phyloP scores from a whole-genome alignment of 228 moss, liverwort and hornwort genomes.

The Sphagnum magellanicum region DNA sequence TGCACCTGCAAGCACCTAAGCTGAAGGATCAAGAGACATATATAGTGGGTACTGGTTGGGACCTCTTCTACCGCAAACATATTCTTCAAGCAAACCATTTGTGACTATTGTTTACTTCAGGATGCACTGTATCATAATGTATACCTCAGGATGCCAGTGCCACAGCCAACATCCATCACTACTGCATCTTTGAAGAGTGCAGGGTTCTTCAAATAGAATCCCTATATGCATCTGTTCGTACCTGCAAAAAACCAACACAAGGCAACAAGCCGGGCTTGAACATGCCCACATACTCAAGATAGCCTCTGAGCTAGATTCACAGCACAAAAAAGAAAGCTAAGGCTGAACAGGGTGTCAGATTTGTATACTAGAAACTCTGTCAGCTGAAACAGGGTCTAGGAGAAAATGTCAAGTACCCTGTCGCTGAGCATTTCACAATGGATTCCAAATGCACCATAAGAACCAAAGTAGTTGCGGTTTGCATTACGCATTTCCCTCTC shows the following conservation, averaged over 20 bases:
- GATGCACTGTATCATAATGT: too few species aligned
- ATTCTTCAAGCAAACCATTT: too few species aligned
- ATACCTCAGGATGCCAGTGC: constrained; percentile 79
- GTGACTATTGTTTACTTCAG: too few species aligned
- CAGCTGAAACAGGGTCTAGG: background rate
- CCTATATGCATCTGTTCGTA: constrained; percentile 85
- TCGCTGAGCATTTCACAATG: constrained; percentile 87
- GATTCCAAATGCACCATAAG: constrained; percentile 78
- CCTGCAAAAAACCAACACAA: constrained; percentile 27
- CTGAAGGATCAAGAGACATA: too few species aligned
- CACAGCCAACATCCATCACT: constrained; percentile 81
- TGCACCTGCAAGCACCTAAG: too few species aligned
- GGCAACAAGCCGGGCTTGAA: too few species aligned
- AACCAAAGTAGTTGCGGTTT: constrained; percentile 79
- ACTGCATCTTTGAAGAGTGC: constrained; percentile 66
- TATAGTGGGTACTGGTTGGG: too few species aligned
- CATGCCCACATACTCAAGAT: too few species aligned
- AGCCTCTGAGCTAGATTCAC: too few species aligned
- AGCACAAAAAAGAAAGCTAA: background rate
- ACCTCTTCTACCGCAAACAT: too few species aligned
- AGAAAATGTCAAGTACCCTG: constrained; percentile 26
- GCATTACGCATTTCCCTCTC: constrained; percentile 66
- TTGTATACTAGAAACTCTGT: background rate
- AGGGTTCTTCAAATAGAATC: constrained; percentile 74
- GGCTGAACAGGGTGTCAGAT: background rate